Conservation (phyloP, 495 filamentous ascomycete species). For the Trichoderma virens region DNA sequence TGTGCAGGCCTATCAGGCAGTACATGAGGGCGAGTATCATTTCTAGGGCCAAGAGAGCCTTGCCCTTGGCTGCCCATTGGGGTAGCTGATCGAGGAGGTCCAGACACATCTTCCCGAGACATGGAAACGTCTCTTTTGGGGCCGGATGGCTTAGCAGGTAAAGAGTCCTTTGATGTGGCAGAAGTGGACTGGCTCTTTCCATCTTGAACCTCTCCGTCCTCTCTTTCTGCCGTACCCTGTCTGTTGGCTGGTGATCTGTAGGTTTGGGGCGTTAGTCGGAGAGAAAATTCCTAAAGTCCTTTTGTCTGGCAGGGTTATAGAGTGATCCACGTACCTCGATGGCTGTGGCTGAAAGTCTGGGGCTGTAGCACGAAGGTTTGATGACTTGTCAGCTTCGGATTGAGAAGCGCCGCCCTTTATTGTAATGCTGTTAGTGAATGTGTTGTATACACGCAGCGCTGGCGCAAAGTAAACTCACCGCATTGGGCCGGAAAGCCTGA, state of each 20-base stretch:
- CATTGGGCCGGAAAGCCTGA: conserved; percentile 59
- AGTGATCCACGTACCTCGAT: conserved; percentile 21
- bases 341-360: conserved; percentile 37
- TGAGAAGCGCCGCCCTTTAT: conserved; percentile 30
- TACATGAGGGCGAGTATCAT: conserved; percentile 11
- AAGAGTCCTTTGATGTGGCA: not conserved
- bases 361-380: conserved; percentile 33
- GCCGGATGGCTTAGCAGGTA: conserved; percentile 8
- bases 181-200: not conserved
- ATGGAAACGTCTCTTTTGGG: not conserved
- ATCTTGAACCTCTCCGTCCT: conserved; percentile 75
- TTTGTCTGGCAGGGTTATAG: conserved; percentile 18
- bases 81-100: conserved; percentile 14
- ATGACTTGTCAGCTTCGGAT: conserved; percentile 25
- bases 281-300: not conserved
- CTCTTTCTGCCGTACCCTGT: conserved; percentile 49
- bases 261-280: conserved; percentile 17
- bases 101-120: conserved; percentile 11
- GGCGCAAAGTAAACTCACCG: conserved; percentile 26
- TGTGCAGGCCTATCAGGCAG: conserved; percentile 28
- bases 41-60: conserved; percentile 11
- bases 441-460: not conserved
- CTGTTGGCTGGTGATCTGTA: conserved; percentile 23
- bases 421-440: conserved; percentile 22
- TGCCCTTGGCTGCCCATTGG: conserved; percentile 10